phyloP scores from a whole-genome alignment of 2,329 filamentous ascomycete species.

The Nigrospora oryzae region DNA sequence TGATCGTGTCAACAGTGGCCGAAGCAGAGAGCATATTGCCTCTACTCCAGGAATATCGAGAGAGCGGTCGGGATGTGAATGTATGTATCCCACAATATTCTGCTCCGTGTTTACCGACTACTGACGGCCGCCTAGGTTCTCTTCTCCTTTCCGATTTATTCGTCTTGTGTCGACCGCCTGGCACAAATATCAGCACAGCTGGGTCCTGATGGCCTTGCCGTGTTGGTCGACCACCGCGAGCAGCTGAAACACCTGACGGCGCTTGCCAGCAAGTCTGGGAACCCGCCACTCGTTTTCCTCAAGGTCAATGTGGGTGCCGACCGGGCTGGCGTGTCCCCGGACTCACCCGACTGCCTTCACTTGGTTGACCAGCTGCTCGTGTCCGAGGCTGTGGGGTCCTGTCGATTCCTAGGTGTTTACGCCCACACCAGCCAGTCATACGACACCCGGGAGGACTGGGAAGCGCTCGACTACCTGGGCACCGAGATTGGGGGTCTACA shows the following conservation, averaged over 20 bases:
- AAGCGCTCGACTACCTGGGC: constrained; percentile 49
- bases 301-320: constrained; percentile 69
- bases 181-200: constrained; percentile 45
- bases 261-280: constrained; percentile 30
- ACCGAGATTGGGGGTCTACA: constrained; percentile 50
- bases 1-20: constrained; percentile 66
- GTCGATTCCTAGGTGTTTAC: constrained; percentile 57
- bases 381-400: constrained; percentile 26
- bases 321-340: constrained; percentile 57
- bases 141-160: constrained; percentile 63
- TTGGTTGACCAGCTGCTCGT: constrained; percentile 37
- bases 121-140: constrained; percentile 38
- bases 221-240: constrained; percentile 62
- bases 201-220: constrained; percentile 45
- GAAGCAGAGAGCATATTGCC: constrained; percentile 62
- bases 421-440: constrained; percentile 70
- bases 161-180: constrained; percentile 52
- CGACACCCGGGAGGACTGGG: constrained; percentile 40
- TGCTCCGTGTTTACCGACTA: neutral
- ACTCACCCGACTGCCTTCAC: constrained; percentile 32
- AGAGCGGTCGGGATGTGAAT: constrained; percentile 46
- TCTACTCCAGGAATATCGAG: constrained; percentile 49
- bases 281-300: constrained; percentile 50
- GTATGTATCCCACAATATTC: constrained; percentile 23
- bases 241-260: constrained; percentile 45